Evolutionary conservation across 192 early-diverging fungal genomes (phyloP).

Genomic region (Chytriomyces sp.): DNA sequence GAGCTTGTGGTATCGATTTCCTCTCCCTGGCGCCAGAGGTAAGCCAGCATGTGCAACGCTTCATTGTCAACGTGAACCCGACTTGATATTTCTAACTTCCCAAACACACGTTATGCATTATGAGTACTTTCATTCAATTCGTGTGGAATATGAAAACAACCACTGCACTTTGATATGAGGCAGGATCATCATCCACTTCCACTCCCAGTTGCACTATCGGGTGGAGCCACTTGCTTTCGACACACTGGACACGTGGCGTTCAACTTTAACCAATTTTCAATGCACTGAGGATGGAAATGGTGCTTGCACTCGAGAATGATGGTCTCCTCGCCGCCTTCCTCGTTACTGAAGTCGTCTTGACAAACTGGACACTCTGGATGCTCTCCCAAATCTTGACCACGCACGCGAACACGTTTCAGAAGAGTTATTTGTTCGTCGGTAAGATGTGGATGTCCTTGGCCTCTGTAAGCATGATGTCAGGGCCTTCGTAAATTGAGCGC

Average conservation of each 20-base stretch:
- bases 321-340: constrained; percentile 59
- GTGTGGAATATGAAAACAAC: no score
- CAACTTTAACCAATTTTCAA: constrained; percentile 89
- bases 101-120: no score
- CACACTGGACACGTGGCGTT: constrained; percentile 93
- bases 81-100: no score
- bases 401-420: constrained; percentile 60
- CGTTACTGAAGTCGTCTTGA: constrained; percentile 78
- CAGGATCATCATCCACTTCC: no score
- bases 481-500: neutral
- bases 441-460: constrained; percentile 80
- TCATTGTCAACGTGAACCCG: no score
- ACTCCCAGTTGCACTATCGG: neutral
- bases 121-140: no score
- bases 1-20: no score
- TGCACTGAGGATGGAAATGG: constrained; percentile 85
- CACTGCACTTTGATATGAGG: no score
- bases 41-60: no score
- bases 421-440: constrained; percentile 72
- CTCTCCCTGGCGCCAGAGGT: no score
- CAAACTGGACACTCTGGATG: constrained; percentile 85
- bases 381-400: constrained; percentile 56
- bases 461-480: constrained; percentile 36
- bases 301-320: constrained; percentile 83
- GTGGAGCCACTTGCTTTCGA: constrained; percentile 48